These are phyloP conservation scores for Colletotrichum horii DNA, from an alignment of 2,329 filamentous ascomycete species.

Conservation along the genomic window DNA sequence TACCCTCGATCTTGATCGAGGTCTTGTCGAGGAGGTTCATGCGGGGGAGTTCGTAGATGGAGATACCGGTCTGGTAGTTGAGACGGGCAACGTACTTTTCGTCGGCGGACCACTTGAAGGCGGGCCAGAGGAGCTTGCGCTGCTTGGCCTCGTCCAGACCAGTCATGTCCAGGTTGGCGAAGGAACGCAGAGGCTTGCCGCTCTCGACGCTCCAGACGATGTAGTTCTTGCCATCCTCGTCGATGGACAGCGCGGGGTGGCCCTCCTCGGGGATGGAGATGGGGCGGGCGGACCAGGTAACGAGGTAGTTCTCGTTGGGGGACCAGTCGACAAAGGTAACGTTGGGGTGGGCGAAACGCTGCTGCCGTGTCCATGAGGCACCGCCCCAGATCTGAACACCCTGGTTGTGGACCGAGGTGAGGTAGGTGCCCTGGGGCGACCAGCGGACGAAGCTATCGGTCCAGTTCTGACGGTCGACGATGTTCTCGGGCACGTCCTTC, in stretches of 20 bases:
- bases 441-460: slow-evolving; percentile 98
- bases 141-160: slow-evolving; percentile 67
- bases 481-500: slow-evolving; percentile 83
- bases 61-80: slow-evolving; percentile 86
- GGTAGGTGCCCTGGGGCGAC: slow-evolving; percentile 92
- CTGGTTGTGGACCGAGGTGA: slow-evolving; percentile 93
- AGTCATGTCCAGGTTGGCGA: slow-evolving; percentile 82
- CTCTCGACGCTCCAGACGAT: slow-evolving; percentile 97
- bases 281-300: slow-evolving; percentile 94
- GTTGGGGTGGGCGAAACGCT: slow-evolving; percentile 92
- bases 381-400: slow-evolving; percentile 98
- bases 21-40: slow-evolving; percentile 93
- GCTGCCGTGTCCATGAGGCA: slow-evolving; percentile 84
- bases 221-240: slow-evolving; percentile 99
- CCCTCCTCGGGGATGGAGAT: slow-evolving; percentile 90
- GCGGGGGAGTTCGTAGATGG: slow-evolving; percentile 85
- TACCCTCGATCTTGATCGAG: slow-evolving; percentile 93
- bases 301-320: slow-evolving; percentile 88
- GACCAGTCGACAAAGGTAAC: slow-evolving; percentile 98
- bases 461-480: slow-evolving; percentile 95
- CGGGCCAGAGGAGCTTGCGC: slow-evolving; percentile 96
- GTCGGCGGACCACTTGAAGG: slow-evolving; percentile 99
- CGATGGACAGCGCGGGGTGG: slow-evolving; percentile 81
- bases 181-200: slow-evolving; percentile 87
- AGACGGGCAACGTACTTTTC: slow-evolving; percentile 96